Percentiles rank a stretch among this genome's conserved stretches.
phyloP scores from a whole-genome alignment of 2,329 filamentous ascomycete species.

The Penicillium freii region DNA sequence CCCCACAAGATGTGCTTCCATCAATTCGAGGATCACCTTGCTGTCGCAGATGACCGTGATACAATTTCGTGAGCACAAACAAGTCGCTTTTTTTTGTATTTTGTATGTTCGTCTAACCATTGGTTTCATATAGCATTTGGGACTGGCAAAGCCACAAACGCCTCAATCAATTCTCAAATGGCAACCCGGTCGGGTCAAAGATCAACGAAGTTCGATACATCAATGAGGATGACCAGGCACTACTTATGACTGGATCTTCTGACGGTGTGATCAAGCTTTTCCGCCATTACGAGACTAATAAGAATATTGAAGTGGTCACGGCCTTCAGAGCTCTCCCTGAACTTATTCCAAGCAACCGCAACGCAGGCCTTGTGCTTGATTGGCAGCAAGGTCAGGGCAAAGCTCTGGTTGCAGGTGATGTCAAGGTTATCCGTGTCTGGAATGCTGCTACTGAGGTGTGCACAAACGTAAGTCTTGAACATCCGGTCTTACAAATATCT shows the following conservation, averaged over 20 bases:
- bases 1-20: slow-evolving; percentile 94
- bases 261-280: slow-evolving; percentile 94
- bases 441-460: slow-evolving; percentile 92
- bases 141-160: slow-evolving; percentile 80
- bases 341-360: slow-evolving; percentile 88
- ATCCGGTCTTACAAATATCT: background rate
- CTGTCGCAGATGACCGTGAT: slow-evolving; percentile 89
- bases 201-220: slow-evolving; percentile 97
- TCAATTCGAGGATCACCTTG: slow-evolving; percentile 94
- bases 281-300: slow-evolving; percentile 79
- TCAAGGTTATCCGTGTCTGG: slow-evolving; percentile 94
- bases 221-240: slow-evolving; percentile 95
- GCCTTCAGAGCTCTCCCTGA: slow-evolving; percentile 90
- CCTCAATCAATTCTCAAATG: slow-evolving; percentile 85
- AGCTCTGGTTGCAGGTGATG: slow-evolving; percentile 91
- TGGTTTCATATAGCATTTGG: slow-evolving; percentile 62
- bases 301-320: slow-evolving; percentile 78
- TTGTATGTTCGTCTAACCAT: slow-evolving; percentile 2
- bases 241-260: slow-evolving; percentile 91
- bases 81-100: background rate
- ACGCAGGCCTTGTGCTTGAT: slow-evolving; percentile 94
- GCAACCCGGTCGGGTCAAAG: slow-evolving; percentile 83
- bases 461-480: slow-evolving; percentile 57
- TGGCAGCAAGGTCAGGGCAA: slow-evolving; percentile 98
- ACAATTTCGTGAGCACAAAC: slow-evolving; percentile 60